A percentile compares a stretch with the other conserved stretches of the same genome.
Conservation (phyloP, 2,329 filamentous ascomycete species). For the Xylaria sp. region DNA sequence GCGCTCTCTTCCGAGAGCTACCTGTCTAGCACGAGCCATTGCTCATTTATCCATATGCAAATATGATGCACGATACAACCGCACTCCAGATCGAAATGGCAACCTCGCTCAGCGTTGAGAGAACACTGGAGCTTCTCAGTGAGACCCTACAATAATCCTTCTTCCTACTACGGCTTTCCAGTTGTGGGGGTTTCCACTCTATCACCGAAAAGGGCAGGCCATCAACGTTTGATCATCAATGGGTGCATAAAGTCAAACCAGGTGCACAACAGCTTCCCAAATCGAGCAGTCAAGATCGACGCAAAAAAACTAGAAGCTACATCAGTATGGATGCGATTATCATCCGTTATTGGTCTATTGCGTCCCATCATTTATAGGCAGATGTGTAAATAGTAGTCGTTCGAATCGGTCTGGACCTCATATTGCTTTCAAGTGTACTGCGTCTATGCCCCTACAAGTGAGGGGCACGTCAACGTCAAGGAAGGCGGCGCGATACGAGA, state of each 20-base stretch:
- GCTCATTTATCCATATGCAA: not conserved
- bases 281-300: slow-evolving; percentile 5
- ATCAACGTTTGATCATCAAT: slow-evolving; percentile 48
- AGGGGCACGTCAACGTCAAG: not conserved
- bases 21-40: not conserved
- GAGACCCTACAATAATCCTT: slow-evolving; percentile 24
- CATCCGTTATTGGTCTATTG: not conserved
- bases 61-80: not conserved
- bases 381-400: slow-evolving; percentile 1
- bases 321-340: not conserved
- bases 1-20: slow-evolving; percentile 17
- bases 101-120: slow-evolving; percentile 32
- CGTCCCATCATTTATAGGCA: not conserved
- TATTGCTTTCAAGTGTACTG: not conserved
- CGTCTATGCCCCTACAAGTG: not conserved
- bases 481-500: slow-evolving; percentile 10
- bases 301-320: not conserved
- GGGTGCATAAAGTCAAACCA: slow-evolving; percentile 50
- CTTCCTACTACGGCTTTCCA: slow-evolving; percentile 34
- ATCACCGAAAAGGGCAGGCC: slow-evolving; percentile 40
- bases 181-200: slow-evolving; percentile 22
- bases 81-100: slow-evolving; percentile 11
- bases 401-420: not conserved
- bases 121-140: slow-evolving; percentile 16
- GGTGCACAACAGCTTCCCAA: slow-evolving; percentile 40